Evolutionary conservation across 2,329 filamentous ascomycete species (phyloP).

Genomic region (Microcyclospora tardicrescens): DNA sequence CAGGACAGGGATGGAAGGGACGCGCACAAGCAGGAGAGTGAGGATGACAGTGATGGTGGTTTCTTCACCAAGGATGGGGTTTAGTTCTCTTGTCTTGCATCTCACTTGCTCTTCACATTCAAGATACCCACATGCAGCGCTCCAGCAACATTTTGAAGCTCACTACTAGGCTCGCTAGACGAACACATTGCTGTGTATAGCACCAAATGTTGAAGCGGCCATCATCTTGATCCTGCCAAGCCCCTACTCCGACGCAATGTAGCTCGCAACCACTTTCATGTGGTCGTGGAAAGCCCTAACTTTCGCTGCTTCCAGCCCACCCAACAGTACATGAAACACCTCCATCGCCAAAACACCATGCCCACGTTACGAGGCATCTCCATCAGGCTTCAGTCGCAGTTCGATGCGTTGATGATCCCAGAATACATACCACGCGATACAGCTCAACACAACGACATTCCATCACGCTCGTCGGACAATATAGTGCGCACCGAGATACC

Average conservation of each 20-base stretch:
- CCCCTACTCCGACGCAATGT: no score
- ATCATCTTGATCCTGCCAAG: no score
- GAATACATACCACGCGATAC: constrained; percentile 18
- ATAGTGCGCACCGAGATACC: constrained; percentile 23
- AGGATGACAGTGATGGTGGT: constrained; percentile 23
- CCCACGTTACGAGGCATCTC: constrained; percentile 26
- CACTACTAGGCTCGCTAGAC: no score
- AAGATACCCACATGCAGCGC: no score
- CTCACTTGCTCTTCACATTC: no score
- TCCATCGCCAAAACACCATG: constrained; percentile 10
- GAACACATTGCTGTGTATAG: neutral
- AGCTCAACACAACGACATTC: neutral
- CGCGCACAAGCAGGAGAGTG: constrained; percentile 10
- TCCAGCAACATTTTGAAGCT: no score
- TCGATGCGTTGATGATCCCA: constrained; percentile 26
- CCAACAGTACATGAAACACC: no score
- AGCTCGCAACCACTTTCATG: no score
- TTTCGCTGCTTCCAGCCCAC: no score
- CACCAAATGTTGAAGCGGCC: neutral
- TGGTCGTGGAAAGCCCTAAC: no score
- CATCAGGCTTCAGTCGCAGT: constrained; percentile 29
- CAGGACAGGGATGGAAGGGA: constrained; percentile 2
- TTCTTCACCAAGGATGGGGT: constrained; percentile 16
- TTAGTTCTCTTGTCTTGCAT: no score
- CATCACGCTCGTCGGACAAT: constrained; percentile 1